Evolutionary conservation across 345 rosid genomes (phyloP).

Genomic region (Hibiscus mutabilis): DNA sequence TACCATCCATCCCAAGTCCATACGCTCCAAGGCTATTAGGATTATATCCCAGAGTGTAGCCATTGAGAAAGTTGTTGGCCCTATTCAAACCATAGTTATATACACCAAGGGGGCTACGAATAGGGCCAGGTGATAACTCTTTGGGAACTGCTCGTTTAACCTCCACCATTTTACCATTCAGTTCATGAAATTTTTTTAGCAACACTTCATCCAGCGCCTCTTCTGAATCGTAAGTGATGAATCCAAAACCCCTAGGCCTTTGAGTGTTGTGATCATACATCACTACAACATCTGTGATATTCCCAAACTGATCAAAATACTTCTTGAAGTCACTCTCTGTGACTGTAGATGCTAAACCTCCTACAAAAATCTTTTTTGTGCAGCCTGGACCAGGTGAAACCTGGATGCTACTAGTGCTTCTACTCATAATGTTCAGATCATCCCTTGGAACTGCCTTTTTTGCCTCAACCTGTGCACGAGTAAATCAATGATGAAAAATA

Average conservation of each 20-base stretch:
- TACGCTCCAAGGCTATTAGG: conserved; percentile 54
- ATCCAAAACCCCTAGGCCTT: conserved; percentile 76
- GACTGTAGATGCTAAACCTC: conserved; percentile 78
- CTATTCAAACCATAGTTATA: conserved; percentile 58
- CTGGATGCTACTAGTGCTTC: conserved; percentile 40
- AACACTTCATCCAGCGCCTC: conserved; percentile 67
- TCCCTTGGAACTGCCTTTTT: conserved; percentile 84
- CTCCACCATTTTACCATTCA: conserved; percentile 78
- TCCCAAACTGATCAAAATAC: conserved; percentile 76
- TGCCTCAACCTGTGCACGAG: conserved; percentile 57
- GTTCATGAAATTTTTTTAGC: conserved; percentile 63
- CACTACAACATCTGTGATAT: conserved; percentile 72
- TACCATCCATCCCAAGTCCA: conserved; percentile 60
- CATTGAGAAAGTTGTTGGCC: conserved; percentile 51
- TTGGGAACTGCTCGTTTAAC: conserved; percentile 72
- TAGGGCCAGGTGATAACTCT: conserved; percentile 68
- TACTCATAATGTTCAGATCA: conserved; percentile 53
- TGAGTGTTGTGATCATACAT: conserved; percentile 84
- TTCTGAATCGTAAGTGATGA: conserved; percentile 70
- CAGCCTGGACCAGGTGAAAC: conserved; percentile 68
- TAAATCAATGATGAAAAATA: conserved; percentile 21
- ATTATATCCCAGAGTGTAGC: conserved; percentile 56
- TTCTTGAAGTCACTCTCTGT: conserved; percentile 67
- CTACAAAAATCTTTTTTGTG: conserved; percentile 69
- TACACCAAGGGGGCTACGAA: conserved; percentile 60